Percentiles rank a stretch among this genome's conserved stretches.
Evolutionary conservation across 1,139 yeast genomes (phyloP).

Genomic region (Magnusiomyces clavatus): DNA sequence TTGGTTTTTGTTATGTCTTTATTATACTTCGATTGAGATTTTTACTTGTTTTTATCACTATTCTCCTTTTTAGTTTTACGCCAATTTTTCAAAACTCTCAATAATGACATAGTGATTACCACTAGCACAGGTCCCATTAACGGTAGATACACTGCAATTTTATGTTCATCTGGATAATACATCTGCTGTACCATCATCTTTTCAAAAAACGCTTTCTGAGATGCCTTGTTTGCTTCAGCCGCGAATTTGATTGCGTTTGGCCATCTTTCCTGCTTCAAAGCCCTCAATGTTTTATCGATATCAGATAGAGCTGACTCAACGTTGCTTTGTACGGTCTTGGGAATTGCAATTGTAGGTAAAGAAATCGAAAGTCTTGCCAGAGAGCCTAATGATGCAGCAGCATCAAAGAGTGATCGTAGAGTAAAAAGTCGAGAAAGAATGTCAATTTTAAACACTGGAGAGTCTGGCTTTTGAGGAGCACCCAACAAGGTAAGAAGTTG

Average conservation of each 20-base stretch:
- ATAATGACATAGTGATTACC: conserved; percentile 53
- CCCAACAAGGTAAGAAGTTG: conserved; percentile 73
- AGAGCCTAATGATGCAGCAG: conserved; percentile 58
- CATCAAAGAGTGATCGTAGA: conserved; percentile 42
- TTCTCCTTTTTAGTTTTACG: not conserved
- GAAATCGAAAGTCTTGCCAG: conserved; percentile 59
- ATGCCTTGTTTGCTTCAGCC: conserved; percentile 45
- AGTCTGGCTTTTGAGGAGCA: conserved; percentile 46
- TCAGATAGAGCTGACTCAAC: conserved; percentile 39
- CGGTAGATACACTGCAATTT: conserved; percentile 86
- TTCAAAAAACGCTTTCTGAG: conserved; percentile 82
- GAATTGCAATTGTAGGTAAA: conserved; percentile 75
- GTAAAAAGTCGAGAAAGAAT: conserved; percentile 52
- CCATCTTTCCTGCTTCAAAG: conserved; percentile 33
- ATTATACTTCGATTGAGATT: too few relatives aligned
- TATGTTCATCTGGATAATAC: conserved; percentile 91
- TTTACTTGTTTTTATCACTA: not conserved
- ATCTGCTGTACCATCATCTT: conserved; percentile 93
- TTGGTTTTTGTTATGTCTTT: not conserved
- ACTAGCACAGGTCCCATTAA: conserved; percentile 76
- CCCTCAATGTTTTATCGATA: conserved; percentile 33
- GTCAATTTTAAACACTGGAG: conserved; percentile 58
- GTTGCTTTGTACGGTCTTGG: conserved; percentile 48
- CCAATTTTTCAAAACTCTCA: conserved; percentile 38
- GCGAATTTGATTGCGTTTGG: conserved; percentile 45